Evolutionary conservation across 352 stramenopile species (phyloP).

Genomic region (Globisporangium abappressorium): DNA sequence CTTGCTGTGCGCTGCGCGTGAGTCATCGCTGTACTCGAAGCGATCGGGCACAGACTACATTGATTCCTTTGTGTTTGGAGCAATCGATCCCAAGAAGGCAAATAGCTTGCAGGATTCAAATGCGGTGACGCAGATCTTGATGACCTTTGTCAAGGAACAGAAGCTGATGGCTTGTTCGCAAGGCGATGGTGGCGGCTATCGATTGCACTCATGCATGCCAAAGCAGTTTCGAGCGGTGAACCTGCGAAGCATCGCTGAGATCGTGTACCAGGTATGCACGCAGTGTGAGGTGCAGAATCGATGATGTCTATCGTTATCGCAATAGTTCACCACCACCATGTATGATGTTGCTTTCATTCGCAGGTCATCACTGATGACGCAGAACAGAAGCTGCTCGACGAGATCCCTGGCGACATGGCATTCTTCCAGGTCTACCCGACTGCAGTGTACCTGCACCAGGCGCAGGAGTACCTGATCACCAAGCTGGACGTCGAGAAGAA

Average conservation of each 20-base stretch:
- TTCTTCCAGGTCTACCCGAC: constrained; percentile 93
- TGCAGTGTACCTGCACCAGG: constrained; percentile 91
- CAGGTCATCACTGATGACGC: constrained; percentile 55
- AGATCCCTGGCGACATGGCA: constrained; percentile 77
- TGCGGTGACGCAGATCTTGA: constrained; percentile 1
- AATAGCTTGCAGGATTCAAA: neutral
- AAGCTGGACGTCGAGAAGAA: constrained; percentile 71
- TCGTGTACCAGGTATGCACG: constrained; percentile 43
- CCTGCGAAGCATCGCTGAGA: constrained; percentile 65
- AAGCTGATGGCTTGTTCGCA: constrained; percentile 41
- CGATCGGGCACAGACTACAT: constrained; percentile 58
- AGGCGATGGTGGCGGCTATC: constrained; percentile 40
- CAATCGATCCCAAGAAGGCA: neutral
- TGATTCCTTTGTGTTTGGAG: constrained; percentile 63
- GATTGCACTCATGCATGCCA: constrained; percentile 56
- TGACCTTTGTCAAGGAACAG: constrained; percentile 32
- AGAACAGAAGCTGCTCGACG: constrained; percentile 70
- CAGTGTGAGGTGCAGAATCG: neutral
- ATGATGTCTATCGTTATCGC: neutral
- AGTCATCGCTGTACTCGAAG: constrained; percentile 85
- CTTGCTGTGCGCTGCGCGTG: constrained; percentile 91
- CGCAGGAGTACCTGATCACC: constrained; percentile 88
- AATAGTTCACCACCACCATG: neutral
- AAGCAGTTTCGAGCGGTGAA: constrained; percentile 57
- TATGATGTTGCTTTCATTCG: neutral